Conservation (phyloP, 768 basidiomycete genomes). For the Suillus tomentosus region DNA sequence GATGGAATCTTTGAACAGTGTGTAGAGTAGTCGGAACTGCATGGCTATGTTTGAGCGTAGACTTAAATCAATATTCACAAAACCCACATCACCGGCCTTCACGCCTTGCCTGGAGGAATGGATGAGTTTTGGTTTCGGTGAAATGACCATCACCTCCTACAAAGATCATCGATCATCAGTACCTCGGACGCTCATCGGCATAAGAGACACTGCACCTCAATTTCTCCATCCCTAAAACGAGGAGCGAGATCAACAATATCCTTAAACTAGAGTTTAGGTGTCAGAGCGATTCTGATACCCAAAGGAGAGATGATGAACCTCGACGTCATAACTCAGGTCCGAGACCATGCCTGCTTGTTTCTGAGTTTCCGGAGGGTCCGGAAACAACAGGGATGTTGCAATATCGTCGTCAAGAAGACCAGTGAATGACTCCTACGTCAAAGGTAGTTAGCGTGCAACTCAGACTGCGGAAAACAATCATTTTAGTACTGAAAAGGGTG, state of each 20-base stretch:
- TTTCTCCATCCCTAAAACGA: slow-evolving; percentile 50
- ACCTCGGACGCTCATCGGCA: slow-evolving; percentile 3
- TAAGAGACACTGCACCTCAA: slow-evolving; percentile 42
- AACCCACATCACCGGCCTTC: slow-evolving; percentile 11
- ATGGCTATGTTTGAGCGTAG: slow-evolving; percentile 20
- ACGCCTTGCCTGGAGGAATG: slow-evolving; percentile 33
- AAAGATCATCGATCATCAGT: background rate
- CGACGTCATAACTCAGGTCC: slow-evolving; percentile 44
- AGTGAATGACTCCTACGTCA: slow-evolving; percentile 34
- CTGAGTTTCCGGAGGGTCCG: slow-evolving; percentile 6
- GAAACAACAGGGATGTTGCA: slow-evolving; percentile 10
- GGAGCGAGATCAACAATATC: slow-evolving; percentile 38
- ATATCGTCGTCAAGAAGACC: slow-evolving; percentile 32
- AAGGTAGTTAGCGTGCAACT: background rate
- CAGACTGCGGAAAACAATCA: background rate
- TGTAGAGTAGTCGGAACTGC: slow-evolving; percentile 38
- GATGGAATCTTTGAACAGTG: slow-evolving; percentile 12
- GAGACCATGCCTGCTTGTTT: background rate
- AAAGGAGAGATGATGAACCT: slow-evolving; percentile 30
- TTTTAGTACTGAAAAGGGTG: slow-evolving; percentile 29
- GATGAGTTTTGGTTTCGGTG: slow-evolving; percentile 37
- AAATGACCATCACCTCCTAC: slow-evolving; percentile 53
- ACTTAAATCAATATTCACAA: slow-evolving; percentile 17
- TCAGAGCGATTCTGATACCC: background rate
- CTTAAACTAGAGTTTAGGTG: slow-evolving; percentile 27